Percentiles rank a stretch among this genome's conserved stretches.
Conservation (phyloP, 2,329 filamentous ascomycete genomes). For the Rasamsonia emersonii region DNA sequence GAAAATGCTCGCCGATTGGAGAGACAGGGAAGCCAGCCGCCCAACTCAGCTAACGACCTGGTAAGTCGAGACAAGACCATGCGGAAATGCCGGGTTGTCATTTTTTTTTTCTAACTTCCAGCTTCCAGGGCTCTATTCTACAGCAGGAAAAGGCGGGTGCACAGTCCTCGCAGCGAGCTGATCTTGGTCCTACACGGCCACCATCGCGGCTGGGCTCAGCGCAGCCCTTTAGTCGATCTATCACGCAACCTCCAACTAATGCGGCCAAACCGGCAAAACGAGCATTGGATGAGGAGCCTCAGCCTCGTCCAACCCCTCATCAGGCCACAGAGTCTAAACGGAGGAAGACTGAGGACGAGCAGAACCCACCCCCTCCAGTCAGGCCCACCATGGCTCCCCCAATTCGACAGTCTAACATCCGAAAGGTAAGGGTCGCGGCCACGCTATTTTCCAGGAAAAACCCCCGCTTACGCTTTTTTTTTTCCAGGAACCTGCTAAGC, state of each 20-base stretch:
- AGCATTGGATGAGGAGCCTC: constrained; percentile 55
- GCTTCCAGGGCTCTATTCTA: constrained; percentile 14
- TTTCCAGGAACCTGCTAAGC: constrained; percentile 25
- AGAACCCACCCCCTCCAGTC: constrained; percentile 53
- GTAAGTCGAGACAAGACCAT: constrained; percentile 25
- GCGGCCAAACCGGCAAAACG: constrained; percentile 69
- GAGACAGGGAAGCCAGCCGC: constrained; percentile 36
- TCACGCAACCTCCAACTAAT: constrained; percentile 55
- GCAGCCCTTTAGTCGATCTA: constrained; percentile 53
- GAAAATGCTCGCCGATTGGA: constrained; percentile 39
- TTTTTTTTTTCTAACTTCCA: constrained; percentile 8
- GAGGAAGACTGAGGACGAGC: constrained; percentile 66
- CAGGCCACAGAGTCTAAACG: constrained; percentile 70
- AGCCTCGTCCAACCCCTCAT: constrained; percentile 37
- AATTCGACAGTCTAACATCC: constrained; percentile 67
- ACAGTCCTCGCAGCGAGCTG: constrained; percentile 32
- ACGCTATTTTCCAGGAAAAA: background rate
- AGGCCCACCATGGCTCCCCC: constrained; percentile 71
- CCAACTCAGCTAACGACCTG: constrained; percentile 24
- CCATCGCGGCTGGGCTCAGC: constrained; percentile 37
- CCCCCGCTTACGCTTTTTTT: constrained; percentile 4
- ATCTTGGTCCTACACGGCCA: constrained; percentile 43
- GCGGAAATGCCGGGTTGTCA: background rate
- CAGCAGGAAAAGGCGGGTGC: constrained; percentile 22
- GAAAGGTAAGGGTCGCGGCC: constrained; percentile 50